A percentile compares a stretch with the other conserved stretches of the same genome.
Conservation (phyloP, 257 asterid species). For the Solanum chiquidenum region DNA sequence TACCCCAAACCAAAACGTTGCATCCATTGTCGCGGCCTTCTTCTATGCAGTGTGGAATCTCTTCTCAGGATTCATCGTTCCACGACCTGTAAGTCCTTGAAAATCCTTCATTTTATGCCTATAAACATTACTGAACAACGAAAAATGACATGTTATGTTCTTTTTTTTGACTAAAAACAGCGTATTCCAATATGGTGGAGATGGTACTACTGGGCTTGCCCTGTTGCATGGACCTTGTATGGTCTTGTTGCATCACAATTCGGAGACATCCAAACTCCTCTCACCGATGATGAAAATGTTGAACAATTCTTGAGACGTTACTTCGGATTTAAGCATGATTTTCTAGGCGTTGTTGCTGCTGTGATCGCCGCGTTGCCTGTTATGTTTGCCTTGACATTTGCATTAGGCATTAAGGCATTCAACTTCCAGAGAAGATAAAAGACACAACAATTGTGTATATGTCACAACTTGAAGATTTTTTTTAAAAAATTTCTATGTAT, state of each 20-base stretch:
- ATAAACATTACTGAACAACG: not conserved
- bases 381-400: not conserved
- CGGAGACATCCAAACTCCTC: conserved; percentile 24
- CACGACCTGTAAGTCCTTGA: not conserved
- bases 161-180: conserved; percentile 14
- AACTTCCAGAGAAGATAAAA: not conserved
- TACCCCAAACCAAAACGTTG: not conserved
- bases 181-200: conserved; percentile 77
- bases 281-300: not conserved
- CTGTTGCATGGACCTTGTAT: conserved; percentile 53
- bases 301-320: not conserved
- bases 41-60: not conserved
- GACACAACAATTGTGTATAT: not conserved
- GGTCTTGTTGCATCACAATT: conserved; percentile 57
- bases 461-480: not conserved
- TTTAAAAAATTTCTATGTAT: not conserved
- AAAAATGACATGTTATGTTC: not conserved
- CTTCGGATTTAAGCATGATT: not conserved
- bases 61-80: not conserved
- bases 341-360: not conserved
- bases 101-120: not conserved
- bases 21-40: not conserved
- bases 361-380: not conserved
- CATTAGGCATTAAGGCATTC: not conserved
- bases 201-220: conserved; percentile 75